A percentile compares a stretch with the other conserved stretches of the same genome.
Conservation (phyloP, 176 grass and related monocot genomes). For the Rhipidocladum racemiflorum region DNA sequence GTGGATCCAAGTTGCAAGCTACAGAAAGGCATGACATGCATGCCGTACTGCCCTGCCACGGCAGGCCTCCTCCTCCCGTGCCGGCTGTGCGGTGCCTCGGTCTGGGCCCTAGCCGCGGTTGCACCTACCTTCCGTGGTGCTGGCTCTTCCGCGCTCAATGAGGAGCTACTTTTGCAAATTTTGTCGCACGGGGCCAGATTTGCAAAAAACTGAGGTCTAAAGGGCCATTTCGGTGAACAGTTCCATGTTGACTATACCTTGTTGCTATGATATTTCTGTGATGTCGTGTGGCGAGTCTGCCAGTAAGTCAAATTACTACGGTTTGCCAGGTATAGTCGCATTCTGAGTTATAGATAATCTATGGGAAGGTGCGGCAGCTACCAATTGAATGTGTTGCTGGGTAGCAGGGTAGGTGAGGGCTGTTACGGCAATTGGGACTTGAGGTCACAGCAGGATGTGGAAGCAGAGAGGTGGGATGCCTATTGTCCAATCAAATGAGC, state of each 20-base stretch:
- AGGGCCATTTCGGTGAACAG: no score
- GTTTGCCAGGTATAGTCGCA: background rate
- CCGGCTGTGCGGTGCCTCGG: no score
- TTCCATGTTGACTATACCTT: background rate
- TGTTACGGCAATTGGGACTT: background rate
- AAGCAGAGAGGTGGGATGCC: background rate
- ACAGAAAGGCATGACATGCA: no score
- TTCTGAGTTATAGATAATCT: background rate
- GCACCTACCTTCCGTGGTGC: no score
- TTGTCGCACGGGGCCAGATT: no score
- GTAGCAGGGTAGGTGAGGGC: background rate
- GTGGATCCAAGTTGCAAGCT: no score
- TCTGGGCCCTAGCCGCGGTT: no score
- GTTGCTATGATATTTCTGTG: background rate
- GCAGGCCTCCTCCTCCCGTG: no score
- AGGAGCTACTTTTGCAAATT: no score
- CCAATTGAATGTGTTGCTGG: background rate
- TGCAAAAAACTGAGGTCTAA: no score
- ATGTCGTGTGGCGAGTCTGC: background rate
- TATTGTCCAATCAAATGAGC: background rate
- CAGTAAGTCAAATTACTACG: background rate
- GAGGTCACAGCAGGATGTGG: background rate
- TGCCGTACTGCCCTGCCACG: no score
- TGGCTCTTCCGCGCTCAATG: no score
- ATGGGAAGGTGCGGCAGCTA: background rate